Evolutionary conservation across 331 rosid species (phyloP), one percentile per base, ranked within the genome.

Genomic region (Erythrophleum ivorense): DNA sequence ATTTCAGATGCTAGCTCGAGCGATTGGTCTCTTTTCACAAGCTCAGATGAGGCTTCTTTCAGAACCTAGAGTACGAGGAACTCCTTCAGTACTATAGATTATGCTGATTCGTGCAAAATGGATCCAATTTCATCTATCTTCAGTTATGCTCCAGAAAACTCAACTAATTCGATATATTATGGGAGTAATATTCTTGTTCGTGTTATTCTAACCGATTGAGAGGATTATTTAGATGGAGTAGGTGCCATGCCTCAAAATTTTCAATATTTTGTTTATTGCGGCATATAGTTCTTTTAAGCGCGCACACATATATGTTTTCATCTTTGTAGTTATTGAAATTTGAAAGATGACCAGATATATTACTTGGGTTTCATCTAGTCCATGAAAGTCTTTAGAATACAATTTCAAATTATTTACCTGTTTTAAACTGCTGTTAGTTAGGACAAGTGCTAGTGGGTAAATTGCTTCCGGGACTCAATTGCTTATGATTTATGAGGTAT

Each of bases 41-140:
- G 90, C 71, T 88, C 90, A 9, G 87, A 84, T 71, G 90, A 88
- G 84, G 87, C 92, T 36, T 88, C 87, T 41, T 88, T 86, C 87
- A 88, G 88, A 11, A 80, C 90, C 18, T 88, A 84, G 81, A 88
- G 90, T 36, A 76, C 85, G 0, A 82, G 85, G 70, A 88, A 88
- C 82, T 86, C 92, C 9, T 88, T 86, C 75, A 88, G 88, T 78
- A 82, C 90, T 18, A 84, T 86, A 77, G 89, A 84, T 79, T 82
- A 50, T 78, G 68, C 86, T 7, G 86, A 86, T 75, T 57, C 89
- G 2, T 21, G 79, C 81, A 88, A n/a, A n/a, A n/a, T n/a, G n/a
- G 88, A 88, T 53, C 85, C 87, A 45, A 0, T 82, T 48, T 86
- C 82, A 4, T 86, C 88, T 8, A 72, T 84, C 50, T 81, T 86